Conservation (phyloP, 2,329 filamentous ascomycete species). For the Bipolaris oryzae region DNA sequence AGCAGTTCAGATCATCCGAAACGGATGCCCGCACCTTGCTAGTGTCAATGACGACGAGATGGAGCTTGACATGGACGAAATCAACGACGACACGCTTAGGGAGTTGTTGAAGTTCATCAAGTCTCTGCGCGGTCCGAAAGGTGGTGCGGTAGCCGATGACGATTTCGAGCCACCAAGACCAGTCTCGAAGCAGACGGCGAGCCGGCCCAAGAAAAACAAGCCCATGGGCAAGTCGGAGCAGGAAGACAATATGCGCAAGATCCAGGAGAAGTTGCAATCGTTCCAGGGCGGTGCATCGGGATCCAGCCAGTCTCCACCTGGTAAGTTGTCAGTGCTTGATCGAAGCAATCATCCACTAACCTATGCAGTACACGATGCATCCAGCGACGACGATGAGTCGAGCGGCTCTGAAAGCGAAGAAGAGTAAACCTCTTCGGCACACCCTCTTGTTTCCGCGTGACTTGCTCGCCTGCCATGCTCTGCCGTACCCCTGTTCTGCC, state of each 20-base stretch:
- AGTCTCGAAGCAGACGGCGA: conserved; percentile 45
- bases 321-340: conserved; percentile 36
- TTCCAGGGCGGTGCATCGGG: conserved; percentile 49
- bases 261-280: conserved; percentile 62
- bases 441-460: conserved; percentile 17
- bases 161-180: conserved; percentile 55
- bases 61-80: conserved; percentile 69
- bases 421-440: conserved; percentile 38
- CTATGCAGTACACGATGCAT: conserved; percentile 50
- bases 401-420: conserved; percentile 61
- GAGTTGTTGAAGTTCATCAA: conserved; percentile 63
- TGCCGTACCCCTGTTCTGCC: neutral
- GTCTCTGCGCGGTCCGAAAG: conserved; percentile 47
- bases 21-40: conserved; percentile 73
- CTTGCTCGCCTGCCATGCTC: conserved; percentile 11
- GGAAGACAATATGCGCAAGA: conserved; percentile 68
- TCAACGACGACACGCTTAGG: conserved; percentile 60
- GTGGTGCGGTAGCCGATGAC: conserved; percentile 51
- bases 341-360: conserved; percentile 23
- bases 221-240: conserved; percentile 77
- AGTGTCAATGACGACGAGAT: conserved; percentile 63
- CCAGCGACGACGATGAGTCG: conserved; percentile 56
- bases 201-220: conserved; percentile 74
- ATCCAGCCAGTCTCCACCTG: conserved; percentile 54
- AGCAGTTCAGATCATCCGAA: conserved; percentile 88